Evolutionary conservation across 2,329 filamentous ascomycete genomes (phyloP), one percentile per base, ranked within the genome.

Genomic region (Penicillium glabrum): DNA sequence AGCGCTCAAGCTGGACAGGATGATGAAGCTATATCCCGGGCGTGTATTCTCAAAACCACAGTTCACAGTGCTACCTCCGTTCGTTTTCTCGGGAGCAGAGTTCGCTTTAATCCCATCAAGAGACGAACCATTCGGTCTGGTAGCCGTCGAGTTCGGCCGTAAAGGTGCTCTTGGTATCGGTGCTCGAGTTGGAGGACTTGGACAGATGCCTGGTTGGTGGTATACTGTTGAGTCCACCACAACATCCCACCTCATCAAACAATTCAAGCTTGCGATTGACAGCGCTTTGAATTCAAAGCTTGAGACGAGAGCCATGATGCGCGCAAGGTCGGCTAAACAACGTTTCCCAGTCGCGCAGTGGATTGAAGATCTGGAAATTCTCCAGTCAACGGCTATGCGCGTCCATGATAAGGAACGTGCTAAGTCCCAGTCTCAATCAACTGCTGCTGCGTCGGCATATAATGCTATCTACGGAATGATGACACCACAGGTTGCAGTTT

Each of bases 191-290:
- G 86, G 86, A 62, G 86, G 86, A 53, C 78, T 89, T 23, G 85
- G 86, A n/a, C 83, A 87, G 67, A 88, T 89, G 86, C 86, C 86
- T 21, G 86, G 86, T 24, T 88, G 86, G 82, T 89, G 86, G 86
- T 89, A 84, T 69, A 88, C 86, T 0, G 83, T 89, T 54, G 86
- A 89, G 68, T 87, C 84, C 0, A 85, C 81, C 6, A 83, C 83
- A 1, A 86, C 85, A 0, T 80, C 80, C 44, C 86, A 89, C 73
- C 73, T 88, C 44, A 76, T 88, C 53, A 81, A 83, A 46, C 86
- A 89, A 67, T 88, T 89, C 76, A 86, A 84, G 69, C 78, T 80
- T 61, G 84, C 86, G 13, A 88, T 89, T 59, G 75, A 83, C n/a
- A 80, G 80, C 51, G 86, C 86, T 1, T 69, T 89, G 53, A 81